phyloP scores from a whole-genome alignment of 257 asterid genomes.

The Henckelia pumila region DNA sequence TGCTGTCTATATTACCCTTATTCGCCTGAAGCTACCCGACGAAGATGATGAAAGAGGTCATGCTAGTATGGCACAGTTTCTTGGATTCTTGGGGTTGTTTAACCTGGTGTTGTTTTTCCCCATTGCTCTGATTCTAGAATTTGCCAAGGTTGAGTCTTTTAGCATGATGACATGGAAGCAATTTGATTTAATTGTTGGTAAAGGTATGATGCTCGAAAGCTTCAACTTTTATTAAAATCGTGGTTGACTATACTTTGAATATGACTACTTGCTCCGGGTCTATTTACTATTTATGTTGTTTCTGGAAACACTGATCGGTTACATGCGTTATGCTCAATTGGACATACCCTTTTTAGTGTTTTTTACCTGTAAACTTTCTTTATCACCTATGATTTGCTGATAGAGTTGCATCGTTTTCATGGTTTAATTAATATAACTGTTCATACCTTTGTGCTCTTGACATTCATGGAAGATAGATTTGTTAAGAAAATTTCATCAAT shows the following conservation, averaged over 20 bases:
- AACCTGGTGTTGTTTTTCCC: conserved; percentile 81
- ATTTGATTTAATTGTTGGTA: conserved; percentile 73
- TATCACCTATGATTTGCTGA: background rate
- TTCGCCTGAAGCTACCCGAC: conserved; percentile 82
- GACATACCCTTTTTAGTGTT: background rate
- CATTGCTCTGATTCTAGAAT: conserved; percentile 49
- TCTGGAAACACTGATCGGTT: background rate
- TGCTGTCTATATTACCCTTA: conserved; percentile 78
- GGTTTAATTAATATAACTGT: too few relatives aligned
- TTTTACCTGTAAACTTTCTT: background rate
- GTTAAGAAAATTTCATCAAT: background rate
- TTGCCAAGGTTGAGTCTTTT: conserved; percentile 61
- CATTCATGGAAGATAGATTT: too few relatives aligned
- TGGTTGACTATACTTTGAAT: conserved; percentile 1
- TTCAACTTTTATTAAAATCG: conserved; percentile 2
- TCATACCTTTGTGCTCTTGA: too few relatives aligned
- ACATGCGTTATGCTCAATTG: background rate
- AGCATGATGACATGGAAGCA: conserved; percentile 58
- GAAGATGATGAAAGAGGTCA: conserved; percentile 64
- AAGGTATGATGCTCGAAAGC: conserved; percentile 65
- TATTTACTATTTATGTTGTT: conserved; percentile 1
- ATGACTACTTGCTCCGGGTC: conserved; percentile 8
- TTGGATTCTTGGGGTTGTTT: conserved; percentile 88
- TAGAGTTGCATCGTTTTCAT: too few relatives aligned
- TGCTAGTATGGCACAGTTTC: conserved; percentile 91